These are phyloP conservation scores for Ogataea populi-albae DNA, from an alignment of 805 yeast genomes.

Conservation along the genomic window DNA sequence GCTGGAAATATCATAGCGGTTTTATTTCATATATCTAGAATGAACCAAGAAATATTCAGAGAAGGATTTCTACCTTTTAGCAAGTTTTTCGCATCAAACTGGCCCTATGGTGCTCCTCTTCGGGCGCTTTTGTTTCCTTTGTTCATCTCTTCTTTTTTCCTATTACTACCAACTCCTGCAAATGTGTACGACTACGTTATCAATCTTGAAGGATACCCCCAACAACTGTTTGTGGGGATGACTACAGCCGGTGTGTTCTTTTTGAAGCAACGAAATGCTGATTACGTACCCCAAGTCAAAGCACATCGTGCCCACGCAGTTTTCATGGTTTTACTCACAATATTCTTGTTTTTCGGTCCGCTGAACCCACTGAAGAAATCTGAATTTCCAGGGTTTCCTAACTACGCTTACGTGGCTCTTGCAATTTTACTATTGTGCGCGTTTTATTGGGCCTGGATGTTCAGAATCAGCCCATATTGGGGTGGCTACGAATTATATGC, in stretches of 20 bases:
- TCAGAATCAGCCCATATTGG: constrained; percentile 42
- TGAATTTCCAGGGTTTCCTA: constrained; percentile 41
- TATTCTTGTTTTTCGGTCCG: constrained; percentile 52
- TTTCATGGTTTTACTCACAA: constrained; percentile 43
- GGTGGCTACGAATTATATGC: constrained; percentile 45
- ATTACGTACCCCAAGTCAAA: constrained; percentile 47
- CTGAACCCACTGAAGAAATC: constrained; percentile 37
- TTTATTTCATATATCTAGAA: constrained; percentile 49
- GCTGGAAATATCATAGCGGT: constrained; percentile 58
- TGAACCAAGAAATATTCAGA: constrained; percentile 55
- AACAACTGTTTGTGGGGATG: constrained; percentile 47
- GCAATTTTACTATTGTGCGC: constrained; percentile 41
- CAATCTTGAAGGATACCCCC: constrained; percentile 50
- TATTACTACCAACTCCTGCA: constrained; percentile 44
- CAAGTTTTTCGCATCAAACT: constrained; percentile 48
- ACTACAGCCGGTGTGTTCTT: constrained; percentile 58
- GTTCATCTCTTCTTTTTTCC: constrained; percentile 37
- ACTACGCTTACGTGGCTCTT: constrained; percentile 48
- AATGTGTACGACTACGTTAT: constrained; percentile 52
- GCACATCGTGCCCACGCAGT: constrained; percentile 48
- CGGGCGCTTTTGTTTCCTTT: constrained; percentile 45
- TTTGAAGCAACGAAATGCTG: constrained; percentile 49
- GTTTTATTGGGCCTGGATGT: constrained; percentile 55
- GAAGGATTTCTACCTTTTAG: constrained; percentile 56
- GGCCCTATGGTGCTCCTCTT: constrained; percentile 53